Percentiles rank a stretch among this genome's conserved stretches.
These are phyloP conservation scores for Ustilago crameri DNA, from an alignment of 1,284 basidiomycete species.

Conservation along the genomic window DNA sequence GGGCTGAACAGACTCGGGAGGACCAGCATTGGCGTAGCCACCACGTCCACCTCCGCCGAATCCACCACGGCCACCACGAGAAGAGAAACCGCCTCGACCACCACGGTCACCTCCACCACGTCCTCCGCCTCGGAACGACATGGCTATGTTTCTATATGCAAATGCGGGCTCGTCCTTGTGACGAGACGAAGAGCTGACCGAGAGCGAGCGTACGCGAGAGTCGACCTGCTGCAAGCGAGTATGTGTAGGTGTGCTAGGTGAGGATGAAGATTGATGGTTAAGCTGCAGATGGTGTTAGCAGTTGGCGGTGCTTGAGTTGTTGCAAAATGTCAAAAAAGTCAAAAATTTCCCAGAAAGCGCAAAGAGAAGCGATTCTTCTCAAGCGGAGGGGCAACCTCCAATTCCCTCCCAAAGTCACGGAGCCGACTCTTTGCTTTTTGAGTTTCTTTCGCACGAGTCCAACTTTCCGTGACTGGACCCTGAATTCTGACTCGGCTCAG, in stretches of 20 bases:
- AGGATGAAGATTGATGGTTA: conserved; percentile 10
- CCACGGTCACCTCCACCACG: conserved; percentile 52
- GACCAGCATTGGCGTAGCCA: conserved; percentile 59
- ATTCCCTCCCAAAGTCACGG: conserved; percentile 11
- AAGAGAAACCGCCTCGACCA: conserved; percentile 59
- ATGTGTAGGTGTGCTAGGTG: background rate
- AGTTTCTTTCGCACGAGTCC: conserved; percentile 23
- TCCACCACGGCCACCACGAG: conserved; percentile 57
- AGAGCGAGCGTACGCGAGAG: background rate
- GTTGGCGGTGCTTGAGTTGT: background rate
- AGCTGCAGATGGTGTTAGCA: background rate
- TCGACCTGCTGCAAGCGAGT: background rate
- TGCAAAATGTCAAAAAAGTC: conserved; percentile 40
- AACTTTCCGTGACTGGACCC: background rate
- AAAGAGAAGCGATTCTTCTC: conserved; percentile 14
- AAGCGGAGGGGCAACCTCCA: conserved; percentile 1
- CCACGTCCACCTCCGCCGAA: conserved; percentile 57
- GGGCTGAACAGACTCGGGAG: conserved; percentile 65
- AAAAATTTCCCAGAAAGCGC: conserved; percentile 32
- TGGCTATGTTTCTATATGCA: conserved; percentile 8
- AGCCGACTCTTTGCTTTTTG: conserved; percentile 16
- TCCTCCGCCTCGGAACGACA: conserved; percentile 61
- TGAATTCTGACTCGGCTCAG: background rate
- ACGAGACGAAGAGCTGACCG: background rate
- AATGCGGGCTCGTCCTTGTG: background rate